Evolutionary conservation across 2,329 filamentous ascomycete species (phyloP).

Genomic region (Tolypocladium amazonense): DNA sequence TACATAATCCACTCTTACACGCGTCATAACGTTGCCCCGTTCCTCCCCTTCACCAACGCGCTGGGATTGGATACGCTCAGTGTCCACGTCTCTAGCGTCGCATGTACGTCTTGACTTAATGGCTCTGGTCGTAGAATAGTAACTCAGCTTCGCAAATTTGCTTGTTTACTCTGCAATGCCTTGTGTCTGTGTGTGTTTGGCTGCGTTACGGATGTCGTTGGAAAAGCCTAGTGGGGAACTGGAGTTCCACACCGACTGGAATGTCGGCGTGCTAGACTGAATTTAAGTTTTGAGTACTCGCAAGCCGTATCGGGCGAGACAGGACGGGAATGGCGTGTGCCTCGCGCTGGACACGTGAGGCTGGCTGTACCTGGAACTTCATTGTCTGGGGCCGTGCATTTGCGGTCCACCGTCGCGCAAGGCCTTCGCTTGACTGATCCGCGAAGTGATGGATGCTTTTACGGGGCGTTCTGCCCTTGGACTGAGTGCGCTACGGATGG

Average conservation of each 20-base stretch:
- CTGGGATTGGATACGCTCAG: conserved; percentile 6
- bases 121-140: conserved; percentile 21
- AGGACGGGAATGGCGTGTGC: not conserved
- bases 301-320: not conserved
- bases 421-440: not conserved
- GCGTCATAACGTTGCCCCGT: conserved; percentile 6
- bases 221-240: not conserved
- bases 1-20: conserved; percentile 6
- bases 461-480: not conserved
- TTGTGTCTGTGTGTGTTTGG: no score
- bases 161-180: not conserved
- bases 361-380: not conserved
- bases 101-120: conserved; percentile 16
- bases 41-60: conserved; percentile 14
- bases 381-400: not conserved
- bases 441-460: not conserved
- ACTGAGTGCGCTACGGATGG: not conserved
- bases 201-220: not conserved
- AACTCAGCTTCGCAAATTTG: conserved; percentile 19
- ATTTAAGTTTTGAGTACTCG: not conserved
- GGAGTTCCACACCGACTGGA: not conserved
- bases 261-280: not conserved
- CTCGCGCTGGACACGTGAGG: not conserved
- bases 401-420: not conserved
- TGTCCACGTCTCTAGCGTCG: conserved; percentile 5